These are phyloP conservation scores for Russula dissimulans DNA, from an alignment of 768 basidiomycete species.

Conservation along the genomic window DNA sequence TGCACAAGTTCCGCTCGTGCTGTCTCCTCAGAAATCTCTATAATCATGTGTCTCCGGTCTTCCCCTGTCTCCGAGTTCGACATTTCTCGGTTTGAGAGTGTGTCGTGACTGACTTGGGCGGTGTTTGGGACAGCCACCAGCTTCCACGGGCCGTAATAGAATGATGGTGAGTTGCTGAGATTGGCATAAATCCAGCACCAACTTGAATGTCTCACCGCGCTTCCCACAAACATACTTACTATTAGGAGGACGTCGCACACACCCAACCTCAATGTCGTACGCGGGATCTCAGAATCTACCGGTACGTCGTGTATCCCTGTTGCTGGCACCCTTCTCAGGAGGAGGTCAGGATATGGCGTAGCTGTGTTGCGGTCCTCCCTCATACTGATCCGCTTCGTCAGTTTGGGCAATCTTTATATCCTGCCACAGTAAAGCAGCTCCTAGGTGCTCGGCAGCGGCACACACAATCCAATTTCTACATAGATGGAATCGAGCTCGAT, in stretches of 20 bases:
- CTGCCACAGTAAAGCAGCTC: conserved; percentile 50
- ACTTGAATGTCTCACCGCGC: background rate
- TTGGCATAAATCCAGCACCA: background rate
- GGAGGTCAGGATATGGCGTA: background rate
- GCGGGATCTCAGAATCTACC: background rate
- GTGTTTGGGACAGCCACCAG: background rate
- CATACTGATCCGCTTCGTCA: background rate
- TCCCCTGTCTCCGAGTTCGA: background rate
- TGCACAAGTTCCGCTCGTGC: background rate
- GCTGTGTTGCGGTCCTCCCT: background rate
- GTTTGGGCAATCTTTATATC: conserved; percentile 26
- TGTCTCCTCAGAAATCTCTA: background rate
- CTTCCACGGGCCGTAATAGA: no score
- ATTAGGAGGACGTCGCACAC: background rate
- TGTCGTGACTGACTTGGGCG: background rate
- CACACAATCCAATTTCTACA: background rate
- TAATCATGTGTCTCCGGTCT: background rate
- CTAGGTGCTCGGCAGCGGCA: conserved; percentile 27
- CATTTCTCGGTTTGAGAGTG: background rate
- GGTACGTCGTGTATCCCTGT: background rate
- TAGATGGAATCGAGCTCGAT: conserved; percentile 11
- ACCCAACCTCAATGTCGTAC: background rate
- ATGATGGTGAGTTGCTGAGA: no score
- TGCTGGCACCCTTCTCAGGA: background rate
- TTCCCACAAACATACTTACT: background rate